These are phyloP conservation scores for Lasiodiplodia theobromae DNA, from an alignment of 2,329 filamentous ascomycete species.

Conservation along the genomic window DNA sequence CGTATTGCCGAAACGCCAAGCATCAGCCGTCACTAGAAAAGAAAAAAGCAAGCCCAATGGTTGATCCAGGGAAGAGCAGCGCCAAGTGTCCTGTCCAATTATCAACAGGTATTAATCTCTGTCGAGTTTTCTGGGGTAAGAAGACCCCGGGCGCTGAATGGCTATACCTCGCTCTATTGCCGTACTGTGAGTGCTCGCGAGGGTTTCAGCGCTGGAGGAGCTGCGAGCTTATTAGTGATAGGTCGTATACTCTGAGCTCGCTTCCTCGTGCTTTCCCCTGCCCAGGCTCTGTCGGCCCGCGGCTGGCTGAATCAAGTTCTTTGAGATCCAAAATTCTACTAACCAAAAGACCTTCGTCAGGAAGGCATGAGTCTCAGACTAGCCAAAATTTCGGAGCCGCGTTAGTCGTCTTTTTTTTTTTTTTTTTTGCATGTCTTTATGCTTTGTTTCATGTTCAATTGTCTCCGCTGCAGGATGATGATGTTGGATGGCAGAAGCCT, in stretches of 20 bases:
- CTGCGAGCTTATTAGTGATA: neutral
- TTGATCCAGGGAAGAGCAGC: neutral
- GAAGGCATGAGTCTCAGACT: neutral
- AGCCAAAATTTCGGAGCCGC: neutral
- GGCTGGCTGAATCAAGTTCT: neutral
- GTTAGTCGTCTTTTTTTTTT: neutral
- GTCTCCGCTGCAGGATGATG: neutral
- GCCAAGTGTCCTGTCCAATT: neutral
- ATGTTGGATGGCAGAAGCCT: neutral
- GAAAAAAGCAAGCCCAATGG: conserved; percentile 1
- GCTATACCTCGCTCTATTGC: neutral
- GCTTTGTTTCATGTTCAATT: neutral
- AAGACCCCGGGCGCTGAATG: neutral
- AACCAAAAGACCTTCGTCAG: neutral
- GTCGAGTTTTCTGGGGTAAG: neutral
- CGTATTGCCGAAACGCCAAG: conserved; percentile 14
- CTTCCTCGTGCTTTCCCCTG: too few relatives aligned
- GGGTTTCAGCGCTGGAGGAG: neutral
- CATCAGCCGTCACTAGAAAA: neutral
- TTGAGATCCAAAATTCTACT: neutral
- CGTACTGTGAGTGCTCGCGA: neutral
- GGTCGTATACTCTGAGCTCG: neutral
- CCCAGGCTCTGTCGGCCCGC: too few relatives aligned
- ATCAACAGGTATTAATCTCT: neutral
- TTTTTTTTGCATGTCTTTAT: neutral